Base-by-base conservation (phyloP, 345 rosid genomes). In the Ceriops zippeliana region DNA sequence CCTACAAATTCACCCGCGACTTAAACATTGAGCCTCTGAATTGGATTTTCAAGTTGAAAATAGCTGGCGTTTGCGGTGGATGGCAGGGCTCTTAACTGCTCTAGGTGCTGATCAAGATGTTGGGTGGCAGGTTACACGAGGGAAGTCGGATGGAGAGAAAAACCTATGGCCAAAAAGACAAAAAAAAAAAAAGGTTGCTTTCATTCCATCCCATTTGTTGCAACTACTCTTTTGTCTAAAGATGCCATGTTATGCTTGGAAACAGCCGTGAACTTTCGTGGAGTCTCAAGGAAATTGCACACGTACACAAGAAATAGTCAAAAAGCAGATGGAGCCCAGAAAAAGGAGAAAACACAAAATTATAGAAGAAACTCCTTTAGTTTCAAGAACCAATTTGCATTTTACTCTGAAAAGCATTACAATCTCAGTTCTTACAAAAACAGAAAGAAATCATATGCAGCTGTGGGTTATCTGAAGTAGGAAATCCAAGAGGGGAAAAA, bases 331-430 rank as follows among this genome's bases (percentile, higher is more conserved):
- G 37, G 37, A 6, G 37, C 37, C 9, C 37, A 34, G 6, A 7
- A 34, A 34, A 7, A 34, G 37, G 10, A 7, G 1, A 6, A 34
- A 34, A 34, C 37, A 7, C 9, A 2, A 34, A 34, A 34, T 34
- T 0, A 34, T 34, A 0, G 37, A 34, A 34, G 2, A 34, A 7
- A 32, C 37, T 19, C 30, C 34, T 24, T 24, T 20, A 34, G 26
- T 62, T 54, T 46, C 52, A 63, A 5, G 7, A 15, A 38, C 17
- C 54, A 58, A 32, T 57, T 6, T 34, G 38, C 54, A 9, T 72
- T 47, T 22, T 58, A 1, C 65, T 56, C 60, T n/a, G 57, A 32
- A 4, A 52, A 57, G 46, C 63, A 72, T 58, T 72, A 65, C 65
- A 72, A 49, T 34, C 26, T 27, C 28, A 58, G 65, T 19, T 46